Evolutionary conservation across 257 asterid genomes (phyloP).

Genomic region (Gardenia jasminoides): DNA sequence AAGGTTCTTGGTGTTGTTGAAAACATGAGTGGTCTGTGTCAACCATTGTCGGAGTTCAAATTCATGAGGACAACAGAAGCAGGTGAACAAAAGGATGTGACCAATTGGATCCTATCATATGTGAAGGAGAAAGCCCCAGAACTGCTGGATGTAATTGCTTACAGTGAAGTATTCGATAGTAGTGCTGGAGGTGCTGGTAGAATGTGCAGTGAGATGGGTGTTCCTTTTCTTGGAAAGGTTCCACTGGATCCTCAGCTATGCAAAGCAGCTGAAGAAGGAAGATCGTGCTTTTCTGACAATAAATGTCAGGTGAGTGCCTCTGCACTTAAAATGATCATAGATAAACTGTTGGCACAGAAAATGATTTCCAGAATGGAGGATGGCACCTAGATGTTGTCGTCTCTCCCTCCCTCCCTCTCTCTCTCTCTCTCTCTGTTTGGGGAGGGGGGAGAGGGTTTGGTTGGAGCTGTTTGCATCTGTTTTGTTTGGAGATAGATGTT

Average conservation of each 20-base stretch:
- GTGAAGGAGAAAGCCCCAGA: slow-evolving; percentile 74
- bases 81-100: slow-evolving; percentile 63
- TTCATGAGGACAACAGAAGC: slow-evolving; percentile 41
- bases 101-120: slow-evolving; percentile 47
- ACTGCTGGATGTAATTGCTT: slow-evolving; percentile 51
- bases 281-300: slow-evolving; percentile 68
- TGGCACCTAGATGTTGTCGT: slow-evolving; percentile 12
- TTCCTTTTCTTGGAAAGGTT: slow-evolving; percentile 79
- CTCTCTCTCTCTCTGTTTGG: not conserved
- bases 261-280: slow-evolving; percentile 92
- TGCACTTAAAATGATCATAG: slow-evolving; percentile 58
- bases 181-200: slow-evolving; percentile 86
- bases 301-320: slow-evolving; percentile 60
- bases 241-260: slow-evolving; percentile 89
- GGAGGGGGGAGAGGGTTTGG: not conserved
- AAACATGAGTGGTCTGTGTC: slow-evolving; percentile 89
- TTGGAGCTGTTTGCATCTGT: not conserved
- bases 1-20: slow-evolving; percentile 84
- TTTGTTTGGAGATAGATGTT: not conserved
- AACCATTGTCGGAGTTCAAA: slow-evolving; percentile 52
- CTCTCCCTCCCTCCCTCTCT: not conserved
- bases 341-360: slow-evolving; percentile 46
- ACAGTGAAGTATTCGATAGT: slow-evolving; percentile 72
- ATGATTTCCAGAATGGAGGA: slow-evolving; percentile 40
- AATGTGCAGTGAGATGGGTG: slow-evolving; percentile 81